Percentiles rank a stretch among this genome's conserved stretches.
Conservation (phyloP, 2,329 filamentous ascomycete species). For the Grosmannia clavigera region DNA sequence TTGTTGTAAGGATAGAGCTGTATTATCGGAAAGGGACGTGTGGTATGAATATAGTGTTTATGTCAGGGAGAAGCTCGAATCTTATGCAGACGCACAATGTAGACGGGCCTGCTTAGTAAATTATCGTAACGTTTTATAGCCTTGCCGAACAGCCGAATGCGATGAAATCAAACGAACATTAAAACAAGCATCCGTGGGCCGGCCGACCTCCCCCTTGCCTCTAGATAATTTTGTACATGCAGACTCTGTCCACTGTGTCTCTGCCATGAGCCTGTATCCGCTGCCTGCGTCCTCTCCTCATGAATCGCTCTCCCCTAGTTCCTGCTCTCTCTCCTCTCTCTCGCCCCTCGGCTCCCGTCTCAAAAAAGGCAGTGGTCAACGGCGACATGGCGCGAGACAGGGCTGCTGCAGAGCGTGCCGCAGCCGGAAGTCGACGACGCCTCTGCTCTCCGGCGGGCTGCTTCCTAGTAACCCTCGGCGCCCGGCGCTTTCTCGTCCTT, state of each 20-base stretch:
- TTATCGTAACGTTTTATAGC: not conserved
- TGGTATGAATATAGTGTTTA: not conserved
- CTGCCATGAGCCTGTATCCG: not conserved
- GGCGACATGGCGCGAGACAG: not conserved
- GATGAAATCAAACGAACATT: not conserved
- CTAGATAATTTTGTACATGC: not conserved
- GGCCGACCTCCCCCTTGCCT: not conserved
- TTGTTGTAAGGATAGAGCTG: not conserved
- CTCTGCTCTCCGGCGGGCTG: conserved; percentile 7
- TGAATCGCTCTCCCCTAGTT: not conserved
- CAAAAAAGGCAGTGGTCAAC: not conserved
- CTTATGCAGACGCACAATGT: too few relatives aligned
- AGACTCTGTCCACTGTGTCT: not conserved
- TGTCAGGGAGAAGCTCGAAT: not conserved
- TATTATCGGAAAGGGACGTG: not conserved
- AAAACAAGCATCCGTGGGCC: not conserved
- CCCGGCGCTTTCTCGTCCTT: conserved; percentile 84
- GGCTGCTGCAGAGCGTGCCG: not conserved
- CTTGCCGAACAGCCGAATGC: not conserved
- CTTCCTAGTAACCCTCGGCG: conserved; percentile 46
- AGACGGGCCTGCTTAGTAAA: too few relatives aligned
- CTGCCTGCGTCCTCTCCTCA: not conserved
- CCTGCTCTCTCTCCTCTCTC: not conserved
- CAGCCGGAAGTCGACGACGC: not conserved
- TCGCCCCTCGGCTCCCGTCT: not conserved